Evolutionary conservation across 257 asterid species (phyloP).

Genomic region (Cruciata laevipes): DNA sequence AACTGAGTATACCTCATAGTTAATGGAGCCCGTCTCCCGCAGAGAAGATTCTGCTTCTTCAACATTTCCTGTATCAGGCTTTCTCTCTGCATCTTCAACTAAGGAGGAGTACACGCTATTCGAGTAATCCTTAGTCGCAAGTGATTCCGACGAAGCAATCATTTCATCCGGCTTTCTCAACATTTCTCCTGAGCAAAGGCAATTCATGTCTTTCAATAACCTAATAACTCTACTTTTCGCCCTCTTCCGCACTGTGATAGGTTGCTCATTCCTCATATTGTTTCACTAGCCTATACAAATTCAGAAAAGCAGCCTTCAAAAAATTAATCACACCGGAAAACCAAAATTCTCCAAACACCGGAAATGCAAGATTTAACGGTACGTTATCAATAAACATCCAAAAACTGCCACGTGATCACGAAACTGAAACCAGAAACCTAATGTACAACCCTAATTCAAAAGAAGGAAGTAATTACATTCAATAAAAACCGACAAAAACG

Average conservation of each 20-base stretch:
- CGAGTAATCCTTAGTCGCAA: slow-evolving; percentile 44
- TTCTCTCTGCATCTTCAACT: slow-evolving; percentile 46
- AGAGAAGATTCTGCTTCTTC: slow-evolving; percentile 86
- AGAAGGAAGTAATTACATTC: not conserved
- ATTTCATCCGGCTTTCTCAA: slow-evolving; percentile 31
- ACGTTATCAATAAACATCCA: slow-evolving; percentile 15
- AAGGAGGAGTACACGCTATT: slow-evolving; percentile 46
- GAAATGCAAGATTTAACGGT: not conserved
- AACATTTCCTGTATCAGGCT: slow-evolving; percentile 64
- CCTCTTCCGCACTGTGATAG: slow-evolving; percentile 26
- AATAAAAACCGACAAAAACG: not conserved
- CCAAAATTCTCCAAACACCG: too few species aligned
- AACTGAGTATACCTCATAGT: slow-evolving; percentile 55
- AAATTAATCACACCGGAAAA: not conserved
- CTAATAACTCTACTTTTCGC: slow-evolving; percentile 17
- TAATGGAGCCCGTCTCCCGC: slow-evolving; percentile 71
- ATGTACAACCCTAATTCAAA: not conserved
- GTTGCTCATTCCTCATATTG: slow-evolving; percentile 43
- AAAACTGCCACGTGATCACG: slow-evolving; percentile 2
- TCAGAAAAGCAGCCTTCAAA: slow-evolving; percentile 12
- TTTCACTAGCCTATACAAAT: slow-evolving; percentile 28
- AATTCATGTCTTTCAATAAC: slow-evolving; percentile 52
- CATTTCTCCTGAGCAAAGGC: slow-evolving; percentile 61
- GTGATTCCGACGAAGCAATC: slow-evolving; percentile 50
- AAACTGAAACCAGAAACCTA: not conserved